These are phyloP conservation scores for Jimgerdemannia flammicorona DNA, from an alignment of 192 early-diverging fungal genomes.

Conservation along the genomic window DNA sequence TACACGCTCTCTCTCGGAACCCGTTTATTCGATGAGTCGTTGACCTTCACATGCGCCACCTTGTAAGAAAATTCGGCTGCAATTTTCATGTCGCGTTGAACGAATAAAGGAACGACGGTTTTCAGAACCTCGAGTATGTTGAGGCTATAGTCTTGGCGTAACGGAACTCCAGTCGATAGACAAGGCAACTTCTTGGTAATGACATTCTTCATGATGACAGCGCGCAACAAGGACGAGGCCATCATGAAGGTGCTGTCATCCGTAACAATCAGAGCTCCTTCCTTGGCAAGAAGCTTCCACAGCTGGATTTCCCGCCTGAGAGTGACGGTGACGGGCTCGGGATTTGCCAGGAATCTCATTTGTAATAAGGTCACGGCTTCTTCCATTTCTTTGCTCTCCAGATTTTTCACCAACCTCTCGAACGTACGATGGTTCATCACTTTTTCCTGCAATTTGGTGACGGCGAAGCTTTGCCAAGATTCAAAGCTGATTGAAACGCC, in stretches of 20 bases:
- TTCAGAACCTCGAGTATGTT: conserved; percentile 9
- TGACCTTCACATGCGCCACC: conserved; percentile 12
- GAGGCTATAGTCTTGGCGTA: neutral
- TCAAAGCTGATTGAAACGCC: too few relatives aligned
- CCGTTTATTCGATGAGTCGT: conserved; percentile 1
- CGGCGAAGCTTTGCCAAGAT: too few relatives aligned
- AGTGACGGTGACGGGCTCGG: too few relatives aligned
- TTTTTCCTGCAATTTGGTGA: neutral
- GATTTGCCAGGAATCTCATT: conserved; percentile 4
- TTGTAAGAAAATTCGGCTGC: conserved; percentile 10
- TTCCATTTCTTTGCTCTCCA: neutral
- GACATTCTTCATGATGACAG: conserved; percentile 12
- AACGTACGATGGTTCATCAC: conserved; percentile 8
- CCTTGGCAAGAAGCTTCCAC: conserved; percentile 11
- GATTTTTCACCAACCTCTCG: conserved; percentile 12
- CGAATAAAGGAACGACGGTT: conserved; percentile 6
- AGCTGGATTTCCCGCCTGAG: neutral
- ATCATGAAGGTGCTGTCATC: conserved; percentile 7
- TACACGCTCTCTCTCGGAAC: conserved; percentile 25
- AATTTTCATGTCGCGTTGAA: neutral
- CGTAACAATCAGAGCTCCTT: conserved; percentile 12
- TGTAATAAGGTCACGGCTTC: too few relatives aligned
- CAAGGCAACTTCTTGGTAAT: conserved; percentile 11
- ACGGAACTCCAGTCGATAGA: neutral
- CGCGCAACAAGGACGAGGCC: conserved; percentile 16